Base-by-base conservation (phyloP, 305 asterid genomes). In the Rubia balearica region DNA sequence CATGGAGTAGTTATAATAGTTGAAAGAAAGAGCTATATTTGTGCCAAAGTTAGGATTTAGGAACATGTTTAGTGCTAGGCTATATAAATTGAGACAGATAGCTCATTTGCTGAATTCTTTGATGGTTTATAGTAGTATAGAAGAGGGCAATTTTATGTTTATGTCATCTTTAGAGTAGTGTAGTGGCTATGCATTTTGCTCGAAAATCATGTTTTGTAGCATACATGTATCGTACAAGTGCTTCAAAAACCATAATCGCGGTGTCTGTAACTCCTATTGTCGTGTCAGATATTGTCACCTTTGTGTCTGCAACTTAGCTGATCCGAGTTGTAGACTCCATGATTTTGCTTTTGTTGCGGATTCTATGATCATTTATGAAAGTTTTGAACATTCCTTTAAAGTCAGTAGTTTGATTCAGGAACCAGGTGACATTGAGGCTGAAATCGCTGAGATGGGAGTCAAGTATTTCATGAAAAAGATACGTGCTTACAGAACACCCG, bases 391-490 rank as follows among this genome's bases (percentile, higher is more conserved):
- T 17, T 17, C 21, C 57, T 17, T 51, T 0, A 51, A 51, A 51
- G 57, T 8, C 16, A 51, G 57, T 51, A 51, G 22, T 17, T 51
- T 51, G 59, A 17, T 51, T 17, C 22, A 91, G 96, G 85, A 87
- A 70, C 74, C 82, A 19, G 96, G 97, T 30, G 71, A 79, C 42
- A 88, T 91, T 4, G 97, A 91, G 77, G 73, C 69, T 3, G 93
- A 88, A 43, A 87, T 91, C 74, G 86, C 79, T 11, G 33, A 78
- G 65, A 63, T 83, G 40, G 97, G 95, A 33, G 72, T 80, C 7
- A 89, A 81, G 82, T 79, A 48, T 4, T 86, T 83, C 53, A 40
- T 91, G 68, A 78, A 81, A 69, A 79, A 80, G 71, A 5, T 88
- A 51, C 73, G 88, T 2, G 69, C 88, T 8, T 83, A 81, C 67